phyloP scores from a whole-genome alignment of 768 basidiomycete genomes.

The Russula virescens region DNA sequence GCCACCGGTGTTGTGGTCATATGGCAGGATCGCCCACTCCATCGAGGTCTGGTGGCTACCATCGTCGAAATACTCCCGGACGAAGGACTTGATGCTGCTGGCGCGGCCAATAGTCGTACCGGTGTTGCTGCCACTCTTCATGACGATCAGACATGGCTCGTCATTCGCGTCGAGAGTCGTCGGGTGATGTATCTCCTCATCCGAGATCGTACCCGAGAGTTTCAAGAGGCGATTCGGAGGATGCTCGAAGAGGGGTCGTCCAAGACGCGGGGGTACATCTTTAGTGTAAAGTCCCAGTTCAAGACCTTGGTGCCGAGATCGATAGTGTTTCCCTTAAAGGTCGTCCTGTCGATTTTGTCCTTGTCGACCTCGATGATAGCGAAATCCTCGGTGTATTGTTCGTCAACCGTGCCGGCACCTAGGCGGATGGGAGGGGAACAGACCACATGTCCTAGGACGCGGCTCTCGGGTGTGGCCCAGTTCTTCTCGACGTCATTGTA shows the following conservation, averaged over 20 bases:
- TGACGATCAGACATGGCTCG: background rate
- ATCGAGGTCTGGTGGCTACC: background rate
- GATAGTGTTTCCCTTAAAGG: background rate
- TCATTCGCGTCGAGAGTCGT: background rate
- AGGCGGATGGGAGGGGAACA: background rate
- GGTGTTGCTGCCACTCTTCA: conserved; percentile 23
- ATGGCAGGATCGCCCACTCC: conserved; percentile 18
- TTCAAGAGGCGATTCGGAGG: background rate
- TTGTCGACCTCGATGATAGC: background rate
- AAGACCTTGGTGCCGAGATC: background rate
- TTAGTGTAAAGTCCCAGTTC: background rate
- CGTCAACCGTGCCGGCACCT: background rate
- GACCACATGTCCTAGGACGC: background rate
- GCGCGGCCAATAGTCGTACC: conserved; percentile 23
- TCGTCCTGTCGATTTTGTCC: background rate
- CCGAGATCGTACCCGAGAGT: background rate
- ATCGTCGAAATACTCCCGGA: background rate
- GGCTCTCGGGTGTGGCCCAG: background rate
- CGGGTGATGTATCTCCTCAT: background rate
- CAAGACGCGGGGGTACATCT: background rate
- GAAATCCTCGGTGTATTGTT: background rate
- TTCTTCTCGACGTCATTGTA: background rate
- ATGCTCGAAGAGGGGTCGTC: background rate
- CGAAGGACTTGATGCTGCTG: conserved; percentile 21
- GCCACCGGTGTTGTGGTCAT: conserved; percentile 15